Conservation (phyloP, 768 basidiomycete species). For the Podaxis mareebaensis region DNA sequence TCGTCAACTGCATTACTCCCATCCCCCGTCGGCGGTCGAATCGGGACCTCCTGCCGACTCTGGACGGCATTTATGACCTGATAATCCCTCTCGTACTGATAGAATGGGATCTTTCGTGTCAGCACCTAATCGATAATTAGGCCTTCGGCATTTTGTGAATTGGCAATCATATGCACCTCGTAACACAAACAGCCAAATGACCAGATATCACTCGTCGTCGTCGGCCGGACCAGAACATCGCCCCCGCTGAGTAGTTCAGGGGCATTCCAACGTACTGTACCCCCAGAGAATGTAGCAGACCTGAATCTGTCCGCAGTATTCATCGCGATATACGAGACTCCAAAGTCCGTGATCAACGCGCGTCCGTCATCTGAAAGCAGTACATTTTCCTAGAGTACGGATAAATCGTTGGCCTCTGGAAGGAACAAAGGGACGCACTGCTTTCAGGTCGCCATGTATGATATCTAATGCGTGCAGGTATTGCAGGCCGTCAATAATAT, state of each 20-base stretch:
- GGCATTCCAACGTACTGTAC: not conserved
- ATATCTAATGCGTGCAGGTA: not conserved
- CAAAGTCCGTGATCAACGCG: not conserved
- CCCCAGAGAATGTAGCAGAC: not conserved
- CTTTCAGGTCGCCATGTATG: not conserved
- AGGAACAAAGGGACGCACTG: not conserved
- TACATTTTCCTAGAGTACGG: not conserved
- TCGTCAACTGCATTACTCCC: not conserved
- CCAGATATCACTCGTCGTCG: not conserved
- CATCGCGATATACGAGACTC: not conserved
- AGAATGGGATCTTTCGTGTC: not conserved
- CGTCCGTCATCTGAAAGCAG: not conserved
- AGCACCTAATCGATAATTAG: not conserved
- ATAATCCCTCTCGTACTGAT: not conserved
- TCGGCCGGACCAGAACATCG: not conserved
- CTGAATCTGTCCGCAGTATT: not conserved
- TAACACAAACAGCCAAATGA: constrained; percentile 1
- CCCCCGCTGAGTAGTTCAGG: not conserved
- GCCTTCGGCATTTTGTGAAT: not conserved
- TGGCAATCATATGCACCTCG: not conserved
- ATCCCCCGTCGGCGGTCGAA: not conserved
- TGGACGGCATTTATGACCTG: not conserved
- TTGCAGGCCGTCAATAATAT: not conserved
- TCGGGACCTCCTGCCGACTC: not conserved
- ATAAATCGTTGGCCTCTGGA: not conserved